phyloP scores from a whole-genome alignment of 495 filamentous ascomycete species.

The Pseudomonodictys pantanalensis region DNA sequence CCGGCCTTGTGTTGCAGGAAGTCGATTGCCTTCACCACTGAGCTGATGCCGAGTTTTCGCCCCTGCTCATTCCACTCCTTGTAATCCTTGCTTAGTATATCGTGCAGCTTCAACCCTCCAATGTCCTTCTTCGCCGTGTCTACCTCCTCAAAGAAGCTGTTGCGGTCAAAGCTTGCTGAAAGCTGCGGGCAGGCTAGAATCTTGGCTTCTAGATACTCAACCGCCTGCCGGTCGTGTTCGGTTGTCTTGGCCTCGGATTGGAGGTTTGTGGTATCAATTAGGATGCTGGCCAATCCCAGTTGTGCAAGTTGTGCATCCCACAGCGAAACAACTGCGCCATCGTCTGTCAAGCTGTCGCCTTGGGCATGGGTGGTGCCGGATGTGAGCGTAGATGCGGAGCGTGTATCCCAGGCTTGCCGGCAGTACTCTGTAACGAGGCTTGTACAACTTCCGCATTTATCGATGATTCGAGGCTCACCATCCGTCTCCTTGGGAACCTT shows the following conservation, averaged over 20 bases:
- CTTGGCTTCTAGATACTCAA: constrained; percentile 59
- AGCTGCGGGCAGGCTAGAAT: constrained; percentile 44
- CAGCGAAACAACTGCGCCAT: constrained; percentile 34
- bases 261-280: constrained; percentile 83
- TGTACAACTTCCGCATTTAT: constrained; percentile 70
- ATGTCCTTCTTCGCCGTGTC: constrained; percentile 69
- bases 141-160: constrained; percentile 61
- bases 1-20: constrained; percentile 60
- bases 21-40: constrained; percentile 63
- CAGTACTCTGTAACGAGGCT: constrained; percentile 70
- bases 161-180: constrained; percentile 51
- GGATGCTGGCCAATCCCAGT: constrained; percentile 73
- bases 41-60: constrained; percentile 69
- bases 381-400: constrained; percentile 35
- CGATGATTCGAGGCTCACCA: constrained; percentile 59
- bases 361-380: constrained; percentile 41
- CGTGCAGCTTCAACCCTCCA: constrained; percentile 60
- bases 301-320: constrained; percentile 65
- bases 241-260: constrained; percentile 68
- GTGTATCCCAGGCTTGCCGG: constrained; percentile 53
- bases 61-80: constrained; percentile 74
- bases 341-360: constrained; percentile 22
- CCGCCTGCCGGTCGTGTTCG: constrained; percentile 62
- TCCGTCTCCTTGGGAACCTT: constrained; percentile 50
- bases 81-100: constrained; percentile 86